phyloP scores from a whole-genome alignment of 2,329 filamentous ascomycete genomes.

The Harringtonia aguacate region DNA sequence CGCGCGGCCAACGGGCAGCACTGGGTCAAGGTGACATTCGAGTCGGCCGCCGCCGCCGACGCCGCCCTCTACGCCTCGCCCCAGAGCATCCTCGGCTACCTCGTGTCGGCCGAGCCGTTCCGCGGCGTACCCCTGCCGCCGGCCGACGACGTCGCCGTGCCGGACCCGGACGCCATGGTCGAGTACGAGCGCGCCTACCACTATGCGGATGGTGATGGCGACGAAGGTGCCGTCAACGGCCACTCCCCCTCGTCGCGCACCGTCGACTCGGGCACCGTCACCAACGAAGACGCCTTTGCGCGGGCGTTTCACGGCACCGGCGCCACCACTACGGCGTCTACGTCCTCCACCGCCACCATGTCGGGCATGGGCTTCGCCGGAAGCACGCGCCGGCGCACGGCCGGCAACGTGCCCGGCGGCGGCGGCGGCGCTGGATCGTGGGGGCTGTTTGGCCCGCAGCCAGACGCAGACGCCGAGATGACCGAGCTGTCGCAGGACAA shows the following conservation, averaged over 20 bases:
- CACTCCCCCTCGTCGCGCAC: slow-evolving; percentile 41
- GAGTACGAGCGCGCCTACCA: slow-evolving; percentile 4
- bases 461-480: slow-evolving; percentile 5
- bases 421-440: too few species aligned
- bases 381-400: not conserved
- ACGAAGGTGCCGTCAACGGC: too few species aligned
- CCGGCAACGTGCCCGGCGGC: slow-evolving; percentile 1
- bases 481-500: too few species aligned
- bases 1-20: slow-evolving; percentile 73
- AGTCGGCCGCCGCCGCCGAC: slow-evolving; percentile 61
- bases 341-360: slow-evolving; percentile 34
- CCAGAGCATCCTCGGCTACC: slow-evolving; percentile 58
- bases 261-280: slow-evolving; percentile 44
- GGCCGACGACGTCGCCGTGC: slow-evolving; percentile 51
- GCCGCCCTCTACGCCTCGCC: slow-evolving; percentile 60
- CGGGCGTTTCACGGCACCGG: not conserved
- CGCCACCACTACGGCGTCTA: slow-evolving; percentile 8
- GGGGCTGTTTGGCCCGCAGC: too few species aligned
- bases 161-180: slow-evolving; percentile 31
- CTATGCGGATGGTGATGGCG: too few species aligned
- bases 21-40: slow-evolving; percentile 85
- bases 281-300: slow-evolving; percentile 20
- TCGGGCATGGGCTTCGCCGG: slow-evolving; percentile 16
- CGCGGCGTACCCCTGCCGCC: slow-evolving; percentile 48
- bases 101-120: slow-evolving; percentile 63